These are phyloP conservation scores for Cutaneotrichosporon sp. DNA, from an alignment of 1,284 basidiomycete species.

Conservation along the genomic window DNA sequence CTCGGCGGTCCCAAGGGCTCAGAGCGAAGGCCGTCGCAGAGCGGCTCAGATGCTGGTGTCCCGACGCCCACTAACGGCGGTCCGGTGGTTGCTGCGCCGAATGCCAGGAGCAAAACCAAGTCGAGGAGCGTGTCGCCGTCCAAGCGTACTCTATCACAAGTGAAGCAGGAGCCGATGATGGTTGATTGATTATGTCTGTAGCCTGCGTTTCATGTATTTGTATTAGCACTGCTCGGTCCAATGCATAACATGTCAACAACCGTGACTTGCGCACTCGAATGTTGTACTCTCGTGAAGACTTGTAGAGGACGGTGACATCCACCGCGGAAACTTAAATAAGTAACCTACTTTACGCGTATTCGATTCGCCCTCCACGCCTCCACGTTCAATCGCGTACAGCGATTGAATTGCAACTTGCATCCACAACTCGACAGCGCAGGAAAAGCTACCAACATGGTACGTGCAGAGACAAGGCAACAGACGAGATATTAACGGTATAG, in stretches of 20 bases:
- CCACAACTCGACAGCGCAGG: constrained; percentile 4
- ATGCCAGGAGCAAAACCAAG: constrained; percentile 1
- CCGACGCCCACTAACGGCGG: too few species aligned
- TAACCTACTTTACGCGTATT: background rate
- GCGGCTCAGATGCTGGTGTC: too few species aligned
- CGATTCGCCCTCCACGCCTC: background rate
- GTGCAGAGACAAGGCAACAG: background rate
- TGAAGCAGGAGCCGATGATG: constrained; percentile 14
- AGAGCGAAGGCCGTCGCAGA: background rate
- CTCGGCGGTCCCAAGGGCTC: constrained; percentile 7
- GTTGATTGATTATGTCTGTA: constrained; percentile 7
- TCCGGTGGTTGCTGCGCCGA: too few species aligned
- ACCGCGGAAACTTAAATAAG: background rate
- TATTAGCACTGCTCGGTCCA: too few species aligned
- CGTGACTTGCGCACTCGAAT: too few species aligned
- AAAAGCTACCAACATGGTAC: constrained; percentile 12
- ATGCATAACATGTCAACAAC: too few species aligned
- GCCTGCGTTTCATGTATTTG: background rate
- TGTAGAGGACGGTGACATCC: background rate
- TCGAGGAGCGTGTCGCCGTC: constrained; percentile 9
- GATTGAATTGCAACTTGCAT: background rate
- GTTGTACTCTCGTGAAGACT: too few species aligned
- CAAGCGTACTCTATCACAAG: constrained; percentile 3
- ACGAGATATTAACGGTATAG: constrained; percentile 20
- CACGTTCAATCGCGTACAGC: constrained; percentile 6